These are phyloP conservation scores for Chaetomiaceae sp. DNA, from an alignment of 2,329 filamentous ascomycete species.

Conservation along the genomic window DNA sequence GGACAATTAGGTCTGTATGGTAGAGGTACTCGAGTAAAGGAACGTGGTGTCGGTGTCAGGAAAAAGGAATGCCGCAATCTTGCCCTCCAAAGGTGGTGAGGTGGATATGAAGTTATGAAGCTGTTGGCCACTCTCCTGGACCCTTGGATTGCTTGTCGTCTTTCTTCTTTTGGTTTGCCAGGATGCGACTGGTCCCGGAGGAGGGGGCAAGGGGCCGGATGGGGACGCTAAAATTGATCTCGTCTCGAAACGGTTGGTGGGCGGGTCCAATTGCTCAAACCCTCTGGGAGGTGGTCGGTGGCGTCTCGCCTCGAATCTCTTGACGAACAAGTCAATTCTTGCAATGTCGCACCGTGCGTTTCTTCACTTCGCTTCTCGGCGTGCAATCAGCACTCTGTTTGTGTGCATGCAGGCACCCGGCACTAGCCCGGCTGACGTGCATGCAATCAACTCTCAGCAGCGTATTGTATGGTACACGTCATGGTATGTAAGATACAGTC, in stretches of 20 bases:
- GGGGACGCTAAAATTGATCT: conserved; percentile 26
- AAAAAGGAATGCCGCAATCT: neutral
- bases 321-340: neutral
- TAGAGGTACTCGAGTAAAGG: neutral
- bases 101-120: conserved; percentile 7
- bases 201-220: conserved; percentile 19
- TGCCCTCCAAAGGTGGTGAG: neutral
- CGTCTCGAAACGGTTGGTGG: conserved; percentile 13
- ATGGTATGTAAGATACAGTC: too few relatives aligned
- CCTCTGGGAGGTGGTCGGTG: too few relatives aligned
- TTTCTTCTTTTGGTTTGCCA: too few relatives aligned
- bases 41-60: neutral
- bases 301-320: conserved; percentile 7
- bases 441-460: too few relatives aligned
- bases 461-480: too few relatives aligned
- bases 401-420: conserved; percentile 10
- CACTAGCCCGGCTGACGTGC: neutral
- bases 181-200: conserved; percentile 19
- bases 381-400: conserved; percentile 6
- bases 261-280: conserved; percentile 14
- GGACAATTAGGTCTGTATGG: neutral
- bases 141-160: too few relatives aligned
- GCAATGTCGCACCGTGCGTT: conserved; percentile 14
- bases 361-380: conserved; percentile 8
- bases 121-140: conserved; percentile 10